These are phyloP conservation scores for Phaeophleospora eucalypticola DNA, from an alignment of 2,329 filamentous ascomycete species.

Conservation along the genomic window DNA sequence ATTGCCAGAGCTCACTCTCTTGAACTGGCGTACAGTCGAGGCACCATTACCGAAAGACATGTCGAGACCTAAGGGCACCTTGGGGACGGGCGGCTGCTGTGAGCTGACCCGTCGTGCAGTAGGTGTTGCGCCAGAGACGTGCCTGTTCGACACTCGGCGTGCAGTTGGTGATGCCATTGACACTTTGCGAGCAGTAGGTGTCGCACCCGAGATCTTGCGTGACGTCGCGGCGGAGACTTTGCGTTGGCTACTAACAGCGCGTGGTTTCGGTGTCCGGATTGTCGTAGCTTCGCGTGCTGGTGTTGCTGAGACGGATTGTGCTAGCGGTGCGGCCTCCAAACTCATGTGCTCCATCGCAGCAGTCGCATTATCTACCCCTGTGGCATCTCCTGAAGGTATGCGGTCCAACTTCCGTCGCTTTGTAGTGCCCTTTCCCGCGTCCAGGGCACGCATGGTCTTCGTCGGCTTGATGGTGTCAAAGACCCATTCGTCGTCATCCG, in stretches of 20 bases:
- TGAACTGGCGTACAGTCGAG: slow-evolving; percentile 88
- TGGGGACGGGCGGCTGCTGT: slow-evolving; percentile 35
- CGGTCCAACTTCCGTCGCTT: slow-evolving; percentile 47
- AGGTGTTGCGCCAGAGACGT: slow-evolving; percentile 36
- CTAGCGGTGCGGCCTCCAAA: slow-evolving; percentile 41
- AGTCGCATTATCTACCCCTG: slow-evolving; percentile 34
- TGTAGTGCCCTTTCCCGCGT: slow-evolving; percentile 45
- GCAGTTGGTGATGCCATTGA: slow-evolving; percentile 29
- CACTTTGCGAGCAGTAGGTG: slow-evolving; percentile 7
- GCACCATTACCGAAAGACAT: slow-evolving; percentile 91
- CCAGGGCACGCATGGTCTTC: slow-evolving; percentile 55
- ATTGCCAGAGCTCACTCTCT: slow-evolving; percentile 62
- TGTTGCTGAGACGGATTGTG: slow-evolving; percentile 16
- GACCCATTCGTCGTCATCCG: slow-evolving; percentile 82
- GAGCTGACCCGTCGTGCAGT: slow-evolving; percentile 44
- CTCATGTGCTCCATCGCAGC: slow-evolving; percentile 41
- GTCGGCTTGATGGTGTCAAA: slow-evolving; percentile 82
- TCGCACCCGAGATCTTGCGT: slow-evolving; percentile 27
- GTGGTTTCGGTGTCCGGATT: slow-evolving; percentile 36
- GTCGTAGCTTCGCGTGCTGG: slow-evolving; percentile 30
- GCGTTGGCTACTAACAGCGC: slow-evolving; percentile 30
- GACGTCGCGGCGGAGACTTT: slow-evolving; percentile 38
- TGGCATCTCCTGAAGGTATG: slow-evolving; percentile 39
- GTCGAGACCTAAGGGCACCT: slow-evolving; percentile 80
- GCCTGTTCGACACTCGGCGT: slow-evolving; percentile 29